These are phyloP conservation scores for Iberis pinnata DNA, from an alignment of 345 rosid species.

Conservation along the genomic window DNA sequence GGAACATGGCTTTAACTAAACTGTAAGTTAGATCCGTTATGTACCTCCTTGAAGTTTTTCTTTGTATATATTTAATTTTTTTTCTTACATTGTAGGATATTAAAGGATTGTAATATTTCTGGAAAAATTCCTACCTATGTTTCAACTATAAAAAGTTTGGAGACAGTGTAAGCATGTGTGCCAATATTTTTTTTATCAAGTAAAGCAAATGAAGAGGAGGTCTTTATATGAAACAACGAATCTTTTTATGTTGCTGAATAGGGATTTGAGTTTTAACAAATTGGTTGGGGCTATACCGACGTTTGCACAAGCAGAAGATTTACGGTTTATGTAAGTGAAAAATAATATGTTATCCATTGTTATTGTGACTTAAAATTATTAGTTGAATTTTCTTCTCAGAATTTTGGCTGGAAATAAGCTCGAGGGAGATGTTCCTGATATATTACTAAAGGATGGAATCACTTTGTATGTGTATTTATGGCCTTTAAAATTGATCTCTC, in stretches of 20 bases:
- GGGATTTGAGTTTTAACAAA: conserved; percentile 65
- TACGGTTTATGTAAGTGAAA: conserved; percentile 44
- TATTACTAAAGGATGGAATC: conserved; percentile 42
- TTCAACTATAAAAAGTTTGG: conserved; percentile 27
- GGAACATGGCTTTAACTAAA: conserved; percentile 21
- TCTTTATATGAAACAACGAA: conserved; percentile 7
- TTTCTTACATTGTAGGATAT: conserved; percentile 30
- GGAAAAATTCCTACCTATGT: conserved; percentile 40
- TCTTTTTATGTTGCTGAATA: conserved; percentile 21
- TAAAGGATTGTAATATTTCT: conserved; percentile 38
- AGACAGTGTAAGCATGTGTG: conserved; percentile 35
- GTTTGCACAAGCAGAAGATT: conserved; percentile 28
- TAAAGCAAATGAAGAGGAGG: no score
- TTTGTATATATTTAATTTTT: background rate
- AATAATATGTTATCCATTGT: background rate
- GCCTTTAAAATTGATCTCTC: conserved; percentile 2
- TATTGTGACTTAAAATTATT: conserved; percentile 4
- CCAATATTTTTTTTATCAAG: background rate
- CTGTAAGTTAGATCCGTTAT: conserved; percentile 37
- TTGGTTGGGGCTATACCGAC: conserved; percentile 44
- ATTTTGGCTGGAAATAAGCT: conserved; percentile 44
- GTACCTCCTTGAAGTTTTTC: conserved; percentile 10
- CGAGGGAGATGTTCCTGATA: conserved; percentile 46
- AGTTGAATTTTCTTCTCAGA: conserved; percentile 26
- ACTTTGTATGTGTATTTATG: conserved; percentile 38